Evolutionary conservation across 495 filamentous ascomycete genomes (phyloP), one percentile per base, ranked within the genome.

Genomic region (Penicillium soppii): DNA sequence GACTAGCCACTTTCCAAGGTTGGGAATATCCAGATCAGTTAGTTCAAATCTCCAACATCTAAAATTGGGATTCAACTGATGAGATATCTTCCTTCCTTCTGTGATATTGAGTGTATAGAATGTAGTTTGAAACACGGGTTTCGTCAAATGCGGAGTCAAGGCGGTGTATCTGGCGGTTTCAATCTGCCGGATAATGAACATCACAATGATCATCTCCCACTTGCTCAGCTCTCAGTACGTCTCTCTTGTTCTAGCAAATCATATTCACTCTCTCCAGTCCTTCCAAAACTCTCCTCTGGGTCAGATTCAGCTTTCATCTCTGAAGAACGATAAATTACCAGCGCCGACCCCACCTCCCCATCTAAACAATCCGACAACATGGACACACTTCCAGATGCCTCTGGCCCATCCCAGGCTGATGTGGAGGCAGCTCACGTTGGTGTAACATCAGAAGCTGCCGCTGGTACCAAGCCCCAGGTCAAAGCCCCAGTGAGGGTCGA

Each of bases 351-450:
- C 23, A 43, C 19, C 43, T 2, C 30, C 12, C 20, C 15, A 15
- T 38, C 45, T 38, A 10, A 36, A 48, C 33, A n/a, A 16, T n/a
- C 16, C 25, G 22, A 22, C 49, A 49, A 54, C 32, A 66, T 70
- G 68, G 65, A 65, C 41, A 62, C 55, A 27, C 47, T 62, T 37
- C 51, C 64, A 26, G 70, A 71, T 36, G 57, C 67, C 9, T 63
- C 59, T 50, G 59, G 62, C 37, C 50, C 54, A 29, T 57, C 46
- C 13, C 54, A 56, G 12, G 16, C 40, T 38, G 30, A 45, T 37
- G 13, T 23, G 6, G 30, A 47, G 2, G 13, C 47, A 9, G 37
- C 48, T 19, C 54, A 55, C 16, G 32, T 10, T 23, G 36, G 22
- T 12, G 9, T 17, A 5, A 23, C 23, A 7, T 7, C 19, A 6